These are phyloP conservation scores for Metschnikowia arizonensis DNA, from an alignment of 805 yeast genomes.

Conservation along the genomic window DNA sequence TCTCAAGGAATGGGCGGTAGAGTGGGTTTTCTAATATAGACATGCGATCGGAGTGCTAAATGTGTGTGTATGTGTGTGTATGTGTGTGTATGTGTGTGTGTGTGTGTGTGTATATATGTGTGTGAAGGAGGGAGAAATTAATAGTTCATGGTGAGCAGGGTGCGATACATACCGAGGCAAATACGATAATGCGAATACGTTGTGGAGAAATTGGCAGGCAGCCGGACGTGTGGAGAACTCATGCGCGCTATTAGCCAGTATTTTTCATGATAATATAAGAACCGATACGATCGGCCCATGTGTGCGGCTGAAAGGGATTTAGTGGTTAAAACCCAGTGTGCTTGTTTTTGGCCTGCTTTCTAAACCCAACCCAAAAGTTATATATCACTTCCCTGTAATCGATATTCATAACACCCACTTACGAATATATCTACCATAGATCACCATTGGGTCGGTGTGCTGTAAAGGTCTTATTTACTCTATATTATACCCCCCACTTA, in stretches of 20 bases:
- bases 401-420: neutral
- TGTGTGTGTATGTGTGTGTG: no score
- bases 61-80: no score
- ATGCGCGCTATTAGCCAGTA: slow-evolving; percentile 1
- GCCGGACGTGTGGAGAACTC: slow-evolving; percentile 3
- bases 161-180: slow-evolving; percentile 5
- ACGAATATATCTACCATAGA: neutral
- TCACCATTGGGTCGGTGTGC: neutral
- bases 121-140: neutral
- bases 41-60: slow-evolving; percentile 11
- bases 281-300: neutral
- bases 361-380: neutral
- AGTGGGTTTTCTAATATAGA: slow-evolving; percentile 21
- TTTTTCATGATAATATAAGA: neutral
- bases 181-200: slow-evolving; percentile 1
- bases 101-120: no score
- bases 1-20: slow-evolving; percentile 31
- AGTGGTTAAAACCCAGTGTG: neutral
- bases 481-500: neutral
- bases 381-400: neutral
- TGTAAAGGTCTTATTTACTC: neutral
- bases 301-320: slow-evolving; percentile 2
- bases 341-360: neutral
- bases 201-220: slow-evolving; percentile 1
- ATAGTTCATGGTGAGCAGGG: neutral